Evolutionary conservation across 2,329 filamentous ascomycete genomes (phyloP).

Genomic region (Talaromyces verruculosus): DNA sequence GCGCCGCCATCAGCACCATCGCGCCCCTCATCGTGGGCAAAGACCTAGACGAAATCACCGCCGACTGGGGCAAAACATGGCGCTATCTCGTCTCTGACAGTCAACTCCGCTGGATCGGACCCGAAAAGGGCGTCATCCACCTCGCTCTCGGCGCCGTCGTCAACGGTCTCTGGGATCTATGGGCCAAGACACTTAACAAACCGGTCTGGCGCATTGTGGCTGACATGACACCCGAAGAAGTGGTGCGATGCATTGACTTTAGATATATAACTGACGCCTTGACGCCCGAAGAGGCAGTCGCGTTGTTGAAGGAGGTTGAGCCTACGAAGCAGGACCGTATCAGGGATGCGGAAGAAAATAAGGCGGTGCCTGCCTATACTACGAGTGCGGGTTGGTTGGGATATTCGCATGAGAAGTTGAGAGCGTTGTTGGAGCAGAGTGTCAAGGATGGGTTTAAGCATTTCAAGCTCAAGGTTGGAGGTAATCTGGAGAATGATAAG

Average conservation of each 20-base stretch:
- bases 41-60: slow-evolving; percentile 72
- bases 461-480: slow-evolving; percentile 90
- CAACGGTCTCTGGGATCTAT: slow-evolving; percentile 93
- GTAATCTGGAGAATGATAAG: slow-evolving; percentile 68
- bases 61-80: slow-evolving; percentile 86
- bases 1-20: slow-evolving; percentile 75
- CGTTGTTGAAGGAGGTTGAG: slow-evolving; percentile 66
- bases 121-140: slow-evolving; percentile 92
- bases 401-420: slow-evolving; percentile 86
- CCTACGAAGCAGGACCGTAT: slow-evolving; percentile 69
- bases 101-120: slow-evolving; percentile 89
- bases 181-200: slow-evolving; percentile 82
- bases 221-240: slow-evolving; percentile 85
- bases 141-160: slow-evolving; percentile 85
- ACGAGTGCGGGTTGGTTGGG: slow-evolving; percentile 91
- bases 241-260: slow-evolving; percentile 88
- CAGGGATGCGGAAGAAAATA: slow-evolving; percentile 68
- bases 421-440: slow-evolving; percentile 69
- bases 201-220: slow-evolving; percentile 88
- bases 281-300: slow-evolving; percentile 77
- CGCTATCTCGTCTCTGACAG: slow-evolving; percentile 86
- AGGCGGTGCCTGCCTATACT: slow-evolving; percentile 85
- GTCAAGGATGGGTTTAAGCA: slow-evolving; percentile 74
- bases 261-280: slow-evolving; percentile 93
- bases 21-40: slow-evolving; percentile 73